Evolutionary conservation across 495 filamentous ascomycete genomes (phyloP).

Genomic region (Penicillium desertorum): DNA sequence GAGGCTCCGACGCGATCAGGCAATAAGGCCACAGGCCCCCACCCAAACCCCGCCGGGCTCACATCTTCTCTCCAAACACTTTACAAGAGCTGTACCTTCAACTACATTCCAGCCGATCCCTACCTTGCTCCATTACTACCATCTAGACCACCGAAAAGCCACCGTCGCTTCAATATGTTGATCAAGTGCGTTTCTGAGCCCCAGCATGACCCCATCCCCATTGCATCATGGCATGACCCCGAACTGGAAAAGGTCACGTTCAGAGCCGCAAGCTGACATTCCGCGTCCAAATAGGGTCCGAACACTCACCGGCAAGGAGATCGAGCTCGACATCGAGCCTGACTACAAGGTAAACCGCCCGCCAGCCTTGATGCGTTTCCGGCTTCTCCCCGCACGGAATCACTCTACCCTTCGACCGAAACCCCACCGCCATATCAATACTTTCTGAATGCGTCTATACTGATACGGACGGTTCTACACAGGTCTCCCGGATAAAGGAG

Average conservation of each 20-base stretch:
- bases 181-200: conserved; percentile 43
- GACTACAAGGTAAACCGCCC: conserved; percentile 74
- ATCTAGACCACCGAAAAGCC: conserved; percentile 6
- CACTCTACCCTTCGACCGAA: not conserved
- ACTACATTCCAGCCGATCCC: not conserved
- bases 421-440: not conserved
- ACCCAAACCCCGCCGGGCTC: conserved; percentile 31
- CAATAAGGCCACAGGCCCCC: conserved; percentile 31
- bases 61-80: conserved; percentile 26
- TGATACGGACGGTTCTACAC: not conserved
- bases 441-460: not conserved
- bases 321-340: conserved; percentile 93
- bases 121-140: not conserved
- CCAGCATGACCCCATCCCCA: conserved; percentile 4
- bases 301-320: conserved; percentile 97
- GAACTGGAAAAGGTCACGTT: not conserved
- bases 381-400: conserved; percentile 8
- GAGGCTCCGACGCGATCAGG: conserved; percentile 26
- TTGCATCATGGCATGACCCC: conserved; percentile 26
- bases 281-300: conserved; percentile 67
- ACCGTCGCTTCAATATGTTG: conserved; percentile 38
- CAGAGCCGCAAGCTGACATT: conserved; percentile 18
- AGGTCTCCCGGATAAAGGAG: conserved; percentile 96
- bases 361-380: not conserved
- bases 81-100: conserved; percentile 7